Conservation (phyloP, 2,329 filamentous ascomycete species). For the Ophioceras dolichostomum region DNA sequence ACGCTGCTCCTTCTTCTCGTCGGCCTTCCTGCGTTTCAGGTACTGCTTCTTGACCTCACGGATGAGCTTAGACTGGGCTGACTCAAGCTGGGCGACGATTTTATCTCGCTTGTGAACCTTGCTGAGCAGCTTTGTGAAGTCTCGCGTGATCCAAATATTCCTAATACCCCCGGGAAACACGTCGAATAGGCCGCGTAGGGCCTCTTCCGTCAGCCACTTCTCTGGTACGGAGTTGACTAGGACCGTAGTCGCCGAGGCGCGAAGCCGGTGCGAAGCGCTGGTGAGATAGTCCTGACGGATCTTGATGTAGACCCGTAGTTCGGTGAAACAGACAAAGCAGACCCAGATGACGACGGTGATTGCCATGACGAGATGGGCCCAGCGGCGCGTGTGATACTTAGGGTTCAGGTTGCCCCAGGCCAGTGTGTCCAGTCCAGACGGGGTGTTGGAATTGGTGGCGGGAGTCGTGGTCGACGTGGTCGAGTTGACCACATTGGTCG, state of each 20-base stretch:
- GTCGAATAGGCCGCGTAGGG: constrained; percentile 75
- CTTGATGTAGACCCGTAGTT: constrained; percentile 79
- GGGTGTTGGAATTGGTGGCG: neutral
- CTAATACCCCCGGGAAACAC: constrained; percentile 91
- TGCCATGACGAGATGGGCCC: constrained; percentile 74
- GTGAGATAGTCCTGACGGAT: constrained; percentile 91
- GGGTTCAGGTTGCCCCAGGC: constrained; percentile 78
- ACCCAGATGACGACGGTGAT: constrained; percentile 71
- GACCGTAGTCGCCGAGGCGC: constrained; percentile 90
- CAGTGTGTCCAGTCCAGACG: constrained; percentile 60
- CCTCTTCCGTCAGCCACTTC: constrained; percentile 81
- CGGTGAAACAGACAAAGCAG: constrained; percentile 75
- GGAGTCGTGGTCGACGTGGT: constrained; percentile 15
- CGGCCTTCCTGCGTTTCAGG: constrained; percentile 51
- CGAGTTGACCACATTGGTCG: constrained; percentile 17
- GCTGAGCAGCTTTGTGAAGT: constrained; percentile 69
- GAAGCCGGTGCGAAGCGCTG: constrained; percentile 83
- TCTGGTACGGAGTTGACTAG: constrained; percentile 80
- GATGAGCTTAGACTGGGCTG: constrained; percentile 75
- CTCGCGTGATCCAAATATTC: constrained; percentile 93
- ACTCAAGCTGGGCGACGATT: constrained; percentile 61
- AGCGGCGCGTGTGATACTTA: constrained; percentile 56
- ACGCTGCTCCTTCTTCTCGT: constrained; percentile 52
- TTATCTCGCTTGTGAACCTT: constrained; percentile 69
- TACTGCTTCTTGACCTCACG: constrained; percentile 68